Evolutionary conservation across 208 protist species (phyloP).

Genomic region (Trichomonas tenax): DNA sequence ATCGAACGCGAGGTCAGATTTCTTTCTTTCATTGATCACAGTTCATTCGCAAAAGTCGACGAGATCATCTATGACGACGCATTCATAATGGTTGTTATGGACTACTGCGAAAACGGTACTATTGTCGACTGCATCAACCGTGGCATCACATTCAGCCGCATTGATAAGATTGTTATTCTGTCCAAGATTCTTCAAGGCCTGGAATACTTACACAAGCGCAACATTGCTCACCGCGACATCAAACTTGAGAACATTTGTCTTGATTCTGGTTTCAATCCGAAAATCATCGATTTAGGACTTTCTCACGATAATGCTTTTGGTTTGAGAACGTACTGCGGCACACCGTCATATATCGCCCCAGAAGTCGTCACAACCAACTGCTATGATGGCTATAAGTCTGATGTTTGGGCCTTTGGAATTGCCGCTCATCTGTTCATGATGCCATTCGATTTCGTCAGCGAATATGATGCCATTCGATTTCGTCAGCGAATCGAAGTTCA

Average conservation of each 20-base stretch:
- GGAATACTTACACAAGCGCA: neutral
- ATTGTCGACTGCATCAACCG: too few species aligned
- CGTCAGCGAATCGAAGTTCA: too few species aligned
- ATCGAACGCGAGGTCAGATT: too few species aligned
- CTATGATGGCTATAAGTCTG: constrained; percentile 84
- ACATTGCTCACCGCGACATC: constrained; percentile 83
- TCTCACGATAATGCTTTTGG: constrained; percentile 66
- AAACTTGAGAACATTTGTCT: constrained; percentile 86
- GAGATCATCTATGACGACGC: constrained; percentile 79
- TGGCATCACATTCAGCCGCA: constrained; percentile 44
- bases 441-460: too few species aligned
- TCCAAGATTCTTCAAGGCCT: neutral
- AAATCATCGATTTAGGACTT: constrained; percentile 79
- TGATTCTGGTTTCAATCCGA: constrained; percentile 57
- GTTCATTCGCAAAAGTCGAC: too few species aligned
- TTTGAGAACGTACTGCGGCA: constrained; percentile 44
- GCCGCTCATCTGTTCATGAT: constrained; percentile 66
- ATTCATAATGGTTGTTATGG: constrained; percentile 89
- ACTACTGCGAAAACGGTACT: constrained; percentile 71
- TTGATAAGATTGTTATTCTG: neutral
- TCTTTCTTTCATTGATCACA: too few species aligned
- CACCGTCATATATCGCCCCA: constrained; percentile 23
- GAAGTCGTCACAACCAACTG: neutral
- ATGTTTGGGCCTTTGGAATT: constrained; percentile 87
- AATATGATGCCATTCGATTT: too few species aligned